These are phyloP conservation scores for Lavandula angustifolia DNA, from an alignment of 257 asterid species.

Conservation along the genomic window DNA sequence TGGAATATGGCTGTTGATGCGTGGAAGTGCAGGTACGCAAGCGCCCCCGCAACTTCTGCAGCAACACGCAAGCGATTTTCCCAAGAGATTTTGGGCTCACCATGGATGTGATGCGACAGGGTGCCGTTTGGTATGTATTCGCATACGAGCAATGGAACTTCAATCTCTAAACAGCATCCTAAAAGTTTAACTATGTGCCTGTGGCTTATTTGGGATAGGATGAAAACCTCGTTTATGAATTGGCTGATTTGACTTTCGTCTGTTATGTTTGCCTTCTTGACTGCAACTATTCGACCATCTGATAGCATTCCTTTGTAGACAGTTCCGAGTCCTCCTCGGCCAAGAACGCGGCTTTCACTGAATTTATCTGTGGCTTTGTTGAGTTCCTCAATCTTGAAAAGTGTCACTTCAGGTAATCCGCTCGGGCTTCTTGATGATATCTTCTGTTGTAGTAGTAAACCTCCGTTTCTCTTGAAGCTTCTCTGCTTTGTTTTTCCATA, in stretches of 20 bases:
- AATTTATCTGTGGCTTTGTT: conserved; percentile 43
- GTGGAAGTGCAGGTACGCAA: conserved; percentile 43
- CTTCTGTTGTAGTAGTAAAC: conserved; percentile 38
- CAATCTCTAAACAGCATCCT: conserved; percentile 37
- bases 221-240: conserved; percentile 44
- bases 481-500: conserved; percentile 31
- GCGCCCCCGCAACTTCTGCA: conserved; percentile 45
- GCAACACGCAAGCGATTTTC: conserved; percentile 43
- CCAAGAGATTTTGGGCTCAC: conserved; percentile 32
- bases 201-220: conserved; percentile 44
- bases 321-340: conserved; percentile 39
- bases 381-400: conserved; percentile 38
- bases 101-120: conserved; percentile 37
- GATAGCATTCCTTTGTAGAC: conserved; percentile 43
- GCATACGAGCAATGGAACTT: conserved; percentile 33
- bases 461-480: conserved; percentile 45
- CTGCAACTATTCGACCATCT: conserved; percentile 43
- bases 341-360: conserved; percentile 34
- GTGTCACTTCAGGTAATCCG: conserved; percentile 19
- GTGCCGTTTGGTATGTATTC: conserved; percentile 39
- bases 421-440: conserved; percentile 26
- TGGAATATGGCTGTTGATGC: conserved; percentile 44
- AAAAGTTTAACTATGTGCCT: conserved; percentile 37
- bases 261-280: conserved; percentile 42
- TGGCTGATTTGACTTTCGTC: conserved; percentile 40